Evolutionary conservation across 352 stramenopile genomes (phyloP).

Genomic region (Halophytophthora polymorphica): DNA sequence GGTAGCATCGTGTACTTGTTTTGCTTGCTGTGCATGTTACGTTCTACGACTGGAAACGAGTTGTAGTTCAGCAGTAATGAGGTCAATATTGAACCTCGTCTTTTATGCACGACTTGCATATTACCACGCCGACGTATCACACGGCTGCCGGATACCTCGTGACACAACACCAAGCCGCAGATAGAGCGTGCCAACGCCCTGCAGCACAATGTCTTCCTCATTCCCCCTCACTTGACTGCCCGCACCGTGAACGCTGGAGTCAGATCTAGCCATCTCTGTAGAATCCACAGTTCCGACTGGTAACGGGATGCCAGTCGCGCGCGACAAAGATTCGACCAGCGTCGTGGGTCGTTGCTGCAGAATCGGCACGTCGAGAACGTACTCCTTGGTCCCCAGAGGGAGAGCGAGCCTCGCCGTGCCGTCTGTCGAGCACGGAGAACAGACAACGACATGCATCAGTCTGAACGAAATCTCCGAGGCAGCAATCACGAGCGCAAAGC

Average conservation of each 20-base stretch:
- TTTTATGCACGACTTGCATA: not conserved
- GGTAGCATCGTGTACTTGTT: slow-evolving; percentile 14
- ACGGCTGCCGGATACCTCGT: slow-evolving; percentile 12
- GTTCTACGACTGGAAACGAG: not conserved
- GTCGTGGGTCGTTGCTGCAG: slow-evolving; percentile 12
- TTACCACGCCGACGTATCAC: not conserved
- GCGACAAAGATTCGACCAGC: slow-evolving; percentile 18
- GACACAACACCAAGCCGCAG: slow-evolving; percentile 32
- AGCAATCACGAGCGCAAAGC: not conserved
- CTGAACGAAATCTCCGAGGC: not conserved
- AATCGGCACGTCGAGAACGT: slow-evolving; percentile 42
- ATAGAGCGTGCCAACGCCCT: slow-evolving; percentile 24
- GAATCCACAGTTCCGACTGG: not conserved
- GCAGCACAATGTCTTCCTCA: slow-evolving; percentile 2
- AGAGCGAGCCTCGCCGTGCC: slow-evolving; percentile 30
- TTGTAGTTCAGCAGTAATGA: slow-evolving; percentile 18
- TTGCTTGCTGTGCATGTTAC: slow-evolving; percentile 8
- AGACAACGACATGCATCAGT: not conserved
- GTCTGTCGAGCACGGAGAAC: slow-evolving; percentile 14
- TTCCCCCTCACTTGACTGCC: not conserved
- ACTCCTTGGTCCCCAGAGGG: slow-evolving; percentile 35
- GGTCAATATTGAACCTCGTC: slow-evolving; percentile 12
- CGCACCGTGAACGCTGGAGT: no score
- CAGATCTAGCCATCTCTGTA: no score
- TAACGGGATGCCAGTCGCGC: slow-evolving; percentile 14